Percentiles rank a stretch among this genome's conserved stretches.
These are phyloP conservation scores for Mediolabrus comicus DNA, from an alignment of 108 stramenopile genomes.

Conservation along the genomic window DNA sequence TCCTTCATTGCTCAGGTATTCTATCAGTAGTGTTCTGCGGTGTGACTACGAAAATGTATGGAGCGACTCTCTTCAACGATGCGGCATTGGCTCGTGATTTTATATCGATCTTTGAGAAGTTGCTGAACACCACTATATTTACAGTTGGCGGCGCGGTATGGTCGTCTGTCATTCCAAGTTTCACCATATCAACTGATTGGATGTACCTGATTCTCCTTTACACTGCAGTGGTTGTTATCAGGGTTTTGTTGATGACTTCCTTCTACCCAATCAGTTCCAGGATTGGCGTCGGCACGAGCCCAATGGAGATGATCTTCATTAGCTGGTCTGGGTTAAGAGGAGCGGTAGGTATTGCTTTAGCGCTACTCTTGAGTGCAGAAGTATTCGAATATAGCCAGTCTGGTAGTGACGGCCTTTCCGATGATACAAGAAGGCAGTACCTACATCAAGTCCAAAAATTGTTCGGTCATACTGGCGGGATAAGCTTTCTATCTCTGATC, in stretches of 20 bases:
- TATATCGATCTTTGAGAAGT: conserved; percentile 75
- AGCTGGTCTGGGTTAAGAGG: conserved; percentile 82
- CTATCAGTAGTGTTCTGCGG: conserved; percentile 77
- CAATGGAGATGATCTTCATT: conserved; percentile 62
- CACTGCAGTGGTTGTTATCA: conserved; percentile 52
- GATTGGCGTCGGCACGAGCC: conserved; percentile 60
- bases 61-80: conserved; percentile 58
- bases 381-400: conserved; percentile 20
- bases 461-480: conserved; percentile 12
- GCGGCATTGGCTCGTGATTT: conserved; percentile 69
- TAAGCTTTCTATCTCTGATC: conserved; percentile 7
- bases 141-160: conserved; percentile 85
- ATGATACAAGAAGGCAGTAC: not conserved
- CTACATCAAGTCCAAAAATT: not conserved
- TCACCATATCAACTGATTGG: conserved; percentile 60
- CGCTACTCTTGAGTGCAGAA: conserved; percentile 63
- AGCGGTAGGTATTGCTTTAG: conserved; percentile 84
- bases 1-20: conserved; percentile 64
- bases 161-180: conserved; percentile 57
- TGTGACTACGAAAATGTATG: conserved; percentile 55
- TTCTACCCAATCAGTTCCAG: conserved; percentile 68
- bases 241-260: conserved; percentile 49
- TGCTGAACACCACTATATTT: conserved; percentile 91
- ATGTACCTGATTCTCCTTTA: conserved; percentile 62
- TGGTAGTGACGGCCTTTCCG: not conserved